Conservation (phyloP, 2,329 filamentous ascomycete species). For the Geosmithia morbida region DNA sequence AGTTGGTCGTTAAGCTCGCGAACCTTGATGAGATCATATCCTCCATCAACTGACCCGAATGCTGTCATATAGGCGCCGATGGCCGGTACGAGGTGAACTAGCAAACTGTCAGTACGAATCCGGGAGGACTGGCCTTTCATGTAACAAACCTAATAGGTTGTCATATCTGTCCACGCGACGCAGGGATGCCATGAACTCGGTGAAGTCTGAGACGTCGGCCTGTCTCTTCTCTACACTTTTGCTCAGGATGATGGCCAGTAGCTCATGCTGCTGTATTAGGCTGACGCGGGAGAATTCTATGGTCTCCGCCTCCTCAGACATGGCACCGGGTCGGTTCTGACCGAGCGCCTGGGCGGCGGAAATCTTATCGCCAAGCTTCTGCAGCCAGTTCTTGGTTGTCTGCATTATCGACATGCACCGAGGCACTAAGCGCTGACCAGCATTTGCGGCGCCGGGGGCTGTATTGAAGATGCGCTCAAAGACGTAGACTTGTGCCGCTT, state of each 20-base stretch:
- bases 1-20: conserved; percentile 56
- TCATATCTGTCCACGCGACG: conserved; percentile 68
- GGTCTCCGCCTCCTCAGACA: conserved; percentile 56
- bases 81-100: conserved; percentile 70
- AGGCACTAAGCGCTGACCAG: conserved; percentile 17
- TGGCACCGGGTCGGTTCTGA: conserved; percentile 33
- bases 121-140: background rate
- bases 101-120: conserved; percentile 1
- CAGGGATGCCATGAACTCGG: conserved; percentile 51
- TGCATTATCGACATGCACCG: conserved; percentile 59
- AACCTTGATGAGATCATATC: conserved; percentile 51
- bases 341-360: conserved; percentile 65
- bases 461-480: conserved; percentile 35
- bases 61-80: conserved; percentile 63
- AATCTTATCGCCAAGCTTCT: conserved; percentile 59
- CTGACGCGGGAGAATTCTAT: conserved; percentile 70
- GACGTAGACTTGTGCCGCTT: conserved; percentile 36
- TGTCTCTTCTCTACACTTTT: conserved; percentile 66
- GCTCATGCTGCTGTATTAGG: conserved; percentile 79
- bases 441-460: conserved; percentile 6
- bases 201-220: conserved; percentile 58
- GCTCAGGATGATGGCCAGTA: conserved; percentile 65
- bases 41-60: conserved; percentile 65
- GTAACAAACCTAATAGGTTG: conserved; percentile 31
- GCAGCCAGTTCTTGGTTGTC: conserved; percentile 63